Evolutionary conservation across 306 rosid species (phyloP).

Genomic region (Corylus americana): DNA sequence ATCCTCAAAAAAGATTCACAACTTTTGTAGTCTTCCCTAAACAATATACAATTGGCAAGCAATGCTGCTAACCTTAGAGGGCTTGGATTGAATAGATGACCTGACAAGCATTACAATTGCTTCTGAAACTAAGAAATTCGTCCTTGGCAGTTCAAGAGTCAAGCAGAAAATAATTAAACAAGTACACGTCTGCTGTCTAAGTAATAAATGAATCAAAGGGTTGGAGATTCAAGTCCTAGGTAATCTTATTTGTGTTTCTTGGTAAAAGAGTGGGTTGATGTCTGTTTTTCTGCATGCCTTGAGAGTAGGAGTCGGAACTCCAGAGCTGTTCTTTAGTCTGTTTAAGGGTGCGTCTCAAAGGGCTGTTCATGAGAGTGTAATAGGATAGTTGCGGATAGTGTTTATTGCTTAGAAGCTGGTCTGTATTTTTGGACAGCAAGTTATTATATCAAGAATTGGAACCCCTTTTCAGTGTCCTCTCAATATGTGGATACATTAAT

Average conservation of each 20-base stretch:
- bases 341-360: background rate
- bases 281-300: background rate
- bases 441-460: background rate
- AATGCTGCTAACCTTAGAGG: background rate
- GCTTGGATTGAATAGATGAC: background rate
- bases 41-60: background rate
- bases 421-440: background rate
- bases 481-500: background rate
- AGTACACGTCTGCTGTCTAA: background rate
- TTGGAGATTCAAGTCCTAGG: background rate
- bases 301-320: background rate
- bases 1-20: background rate
- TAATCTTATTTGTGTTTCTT: background rate
- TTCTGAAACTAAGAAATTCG: background rate
- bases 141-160: background rate
- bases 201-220: background rate
- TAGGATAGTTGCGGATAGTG: background rate
- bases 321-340: background rate
- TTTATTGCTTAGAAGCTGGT: background rate
- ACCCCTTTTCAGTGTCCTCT: background rate
- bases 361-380: background rate
- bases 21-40: background rate
- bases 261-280: background rate
- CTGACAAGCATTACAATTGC: background rate
- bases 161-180: background rate